Percentiles rank a stretch among this genome's conserved stretches.
These are phyloP conservation scores for Neckera pumila DNA, from an alignment of 225 moss, liverwort and hornwort genomes.

Conservation along the genomic window DNA sequence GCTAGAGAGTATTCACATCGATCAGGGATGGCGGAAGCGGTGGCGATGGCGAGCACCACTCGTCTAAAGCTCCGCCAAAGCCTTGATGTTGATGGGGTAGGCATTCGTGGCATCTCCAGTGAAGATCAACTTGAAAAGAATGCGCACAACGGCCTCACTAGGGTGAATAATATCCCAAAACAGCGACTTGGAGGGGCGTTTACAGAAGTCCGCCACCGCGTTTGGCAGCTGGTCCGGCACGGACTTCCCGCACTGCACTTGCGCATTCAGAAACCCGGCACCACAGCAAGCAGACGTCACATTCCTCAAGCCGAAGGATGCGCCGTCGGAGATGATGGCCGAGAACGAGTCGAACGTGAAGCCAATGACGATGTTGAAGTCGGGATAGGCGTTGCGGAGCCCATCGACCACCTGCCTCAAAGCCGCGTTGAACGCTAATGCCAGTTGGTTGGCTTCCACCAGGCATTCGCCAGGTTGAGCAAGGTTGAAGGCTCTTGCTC, in stretches of 20 bases:
- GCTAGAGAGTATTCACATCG: background rate
- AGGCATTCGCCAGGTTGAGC: slow-evolving; percentile 14
- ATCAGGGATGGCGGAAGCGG: no score
- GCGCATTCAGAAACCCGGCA: slow-evolving; percentile 24
- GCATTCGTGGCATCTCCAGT: slow-evolving; percentile 2
- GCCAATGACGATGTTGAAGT: slow-evolving; percentile 8
- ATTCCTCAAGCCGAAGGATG: slow-evolving; percentile 11
- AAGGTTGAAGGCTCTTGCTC: background rate
- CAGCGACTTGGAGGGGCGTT: slow-evolving; percentile 14
- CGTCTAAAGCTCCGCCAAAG: slow-evolving; percentile 2
- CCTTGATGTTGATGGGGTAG: background rate
- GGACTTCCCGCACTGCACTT: slow-evolving; percentile 27
- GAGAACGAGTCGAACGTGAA: background rate
- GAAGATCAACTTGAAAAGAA: slow-evolving; percentile 4
- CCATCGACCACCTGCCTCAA: slow-evolving; percentile 22
- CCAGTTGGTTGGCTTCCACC: slow-evolving; percentile 6
- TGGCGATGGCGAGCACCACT: background rate
- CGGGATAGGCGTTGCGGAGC: background rate
- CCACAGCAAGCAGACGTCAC: slow-evolving; percentile 20
- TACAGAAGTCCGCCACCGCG: background rate
- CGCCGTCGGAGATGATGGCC: slow-evolving; percentile 9
- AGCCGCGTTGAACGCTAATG: slow-evolving; percentile 20
- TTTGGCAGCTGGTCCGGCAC: background rate
- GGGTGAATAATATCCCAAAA: slow-evolving; percentile 33
- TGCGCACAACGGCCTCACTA: background rate